Base-by-base conservation (phyloP, 352 stramenopile genomes). In the Pythium inflatum region DNA sequence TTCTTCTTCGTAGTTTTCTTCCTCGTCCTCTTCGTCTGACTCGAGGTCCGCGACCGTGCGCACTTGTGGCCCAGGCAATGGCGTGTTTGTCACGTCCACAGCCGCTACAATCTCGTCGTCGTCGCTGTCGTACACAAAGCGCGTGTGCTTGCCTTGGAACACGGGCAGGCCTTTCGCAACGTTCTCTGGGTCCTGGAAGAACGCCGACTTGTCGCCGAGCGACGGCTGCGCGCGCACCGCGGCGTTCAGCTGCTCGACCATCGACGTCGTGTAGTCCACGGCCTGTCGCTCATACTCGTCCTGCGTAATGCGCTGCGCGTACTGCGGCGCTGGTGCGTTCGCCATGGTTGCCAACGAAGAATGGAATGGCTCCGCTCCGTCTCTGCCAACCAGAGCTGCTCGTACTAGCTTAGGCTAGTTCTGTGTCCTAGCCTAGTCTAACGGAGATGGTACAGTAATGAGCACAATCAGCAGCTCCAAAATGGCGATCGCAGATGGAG, bases 121-220 rank as follows among this genome's bases (percentile, higher is more conserved):
- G 9, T 89, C 81, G 14, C 89, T 80, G 60, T 93, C 85, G 75
- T 93, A 93, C 55, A 93, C 77, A 46, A 93, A 92, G 33, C 85
- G 83, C 72, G 83, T 92, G 81, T 92, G 85, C 66, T 85, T 90
- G 30, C 85, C 85, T 70, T 91, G 85, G 69, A 92, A 92, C 14
- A 92, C 78, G 2, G 85, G 85, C 33, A 92, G 77, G 7, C 85
- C 85, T 24, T 71, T 75, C 53, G 71, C 55, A 51, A 91, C 72
- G 71, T 92, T 92, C 54, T 65, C 62, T 25, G 78, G 74, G 75
- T 86, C 71, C 74, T 88, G 78, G 72, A 90, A 92, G 61, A 89
- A 92, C 41, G 71, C 58, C 30, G 82, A 90, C 59, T 80, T 80
- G 31, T 70, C 73, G 48, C 82, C 84, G 18, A 92, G 40, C 63